Conservation (phyloP, 345 rosid species). For the Boechera retrofracta region DNA sequence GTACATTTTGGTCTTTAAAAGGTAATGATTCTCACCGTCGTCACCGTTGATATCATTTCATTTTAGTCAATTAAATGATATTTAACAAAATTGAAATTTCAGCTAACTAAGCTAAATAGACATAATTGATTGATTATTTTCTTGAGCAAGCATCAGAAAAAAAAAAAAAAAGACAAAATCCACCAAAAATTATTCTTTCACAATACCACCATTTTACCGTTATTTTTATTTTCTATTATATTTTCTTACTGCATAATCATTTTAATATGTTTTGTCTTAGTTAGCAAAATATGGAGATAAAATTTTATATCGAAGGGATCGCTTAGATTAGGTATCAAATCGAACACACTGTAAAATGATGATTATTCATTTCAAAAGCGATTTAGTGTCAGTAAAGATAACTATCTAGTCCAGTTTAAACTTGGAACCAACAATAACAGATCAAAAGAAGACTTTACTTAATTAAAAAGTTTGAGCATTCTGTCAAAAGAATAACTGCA, state of each 20-base stretch:
- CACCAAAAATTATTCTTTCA: not conserved
- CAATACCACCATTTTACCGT: too few species aligned
- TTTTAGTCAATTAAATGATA: constrained; percentile 8
- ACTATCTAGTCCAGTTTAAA: not conserved
- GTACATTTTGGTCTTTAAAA: constrained; percentile 38
- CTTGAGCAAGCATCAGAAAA: not conserved
- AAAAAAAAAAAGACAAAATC: too few species aligned
- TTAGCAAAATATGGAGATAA: too few species aligned
- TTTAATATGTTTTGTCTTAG: too few species aligned
- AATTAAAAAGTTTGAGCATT: constrained; percentile 33
- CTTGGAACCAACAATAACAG: constrained; percentile 30
- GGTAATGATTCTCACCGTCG: constrained; percentile 23
- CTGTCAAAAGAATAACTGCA: constrained; percentile 34
- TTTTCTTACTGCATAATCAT: too few species aligned
- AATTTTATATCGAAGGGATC: too few species aligned
- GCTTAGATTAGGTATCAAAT: too few species aligned
- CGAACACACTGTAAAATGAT: too few species aligned
- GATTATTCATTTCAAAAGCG: not conserved
- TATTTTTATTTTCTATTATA: too few species aligned
- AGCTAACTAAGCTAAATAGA: constrained; percentile 7
- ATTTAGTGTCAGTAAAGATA: not conserved
- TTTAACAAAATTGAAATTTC: not conserved
- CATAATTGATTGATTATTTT: too few species aligned
- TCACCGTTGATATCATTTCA: constrained; percentile 33
- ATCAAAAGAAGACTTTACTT: constrained; percentile 33